These are phyloP conservation scores for Biscutella laevigata DNA, from an alignment of 441 rosid species.

Conservation along the genomic window DNA sequence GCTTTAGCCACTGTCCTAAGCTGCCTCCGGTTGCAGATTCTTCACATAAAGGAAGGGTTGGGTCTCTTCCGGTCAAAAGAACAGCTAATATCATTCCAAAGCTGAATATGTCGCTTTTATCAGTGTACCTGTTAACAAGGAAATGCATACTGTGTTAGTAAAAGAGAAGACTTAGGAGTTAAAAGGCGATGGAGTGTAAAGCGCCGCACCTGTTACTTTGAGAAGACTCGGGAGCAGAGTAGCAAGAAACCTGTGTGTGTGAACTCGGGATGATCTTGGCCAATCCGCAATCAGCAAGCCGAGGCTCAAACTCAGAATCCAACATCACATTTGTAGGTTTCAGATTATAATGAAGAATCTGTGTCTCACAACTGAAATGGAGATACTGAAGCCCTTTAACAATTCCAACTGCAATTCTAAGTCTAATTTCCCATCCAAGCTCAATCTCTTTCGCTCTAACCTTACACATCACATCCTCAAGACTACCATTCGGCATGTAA, in stretches of 20 bases:
- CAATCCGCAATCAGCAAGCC: slow-evolving; percentile 74
- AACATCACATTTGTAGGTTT: slow-evolving; percentile 88
- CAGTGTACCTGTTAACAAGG: slow-evolving; percentile 55
- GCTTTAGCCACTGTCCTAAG: slow-evolving; percentile 76
- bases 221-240: slow-evolving; percentile 69
- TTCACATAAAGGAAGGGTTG: slow-evolving; percentile 49
- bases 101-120: slow-evolving; percentile 87
- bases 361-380: slow-evolving; percentile 57
- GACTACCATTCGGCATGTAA: slow-evolving; percentile 69
- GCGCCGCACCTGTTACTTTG: slow-evolving; percentile 79
- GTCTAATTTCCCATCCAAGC: slow-evolving; percentile 79
- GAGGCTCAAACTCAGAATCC: slow-evolving; percentile 84
- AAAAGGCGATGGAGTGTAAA: not conserved
- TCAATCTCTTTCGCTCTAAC: slow-evolving; percentile 55
- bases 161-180: not conserved
- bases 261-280: slow-evolving; percentile 53
- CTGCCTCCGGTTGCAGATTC: slow-evolving; percentile 58
- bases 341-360: slow-evolving; percentile 69
- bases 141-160: slow-evolving; percentile 7
- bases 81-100: slow-evolving; percentile 87
- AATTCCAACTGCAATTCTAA: slow-evolving; percentile 72
- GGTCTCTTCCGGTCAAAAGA: slow-evolving; percentile 79
- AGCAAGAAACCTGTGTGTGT: slow-evolving; percentile 40
- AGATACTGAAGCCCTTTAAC: slow-evolving; percentile 83
- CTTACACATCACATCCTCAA: slow-evolving; percentile 72